These are phyloP conservation scores for Coemansia sp. DNA, from an alignment of 192 early-diverging fungal genomes.

Conservation along the genomic window DNA sequence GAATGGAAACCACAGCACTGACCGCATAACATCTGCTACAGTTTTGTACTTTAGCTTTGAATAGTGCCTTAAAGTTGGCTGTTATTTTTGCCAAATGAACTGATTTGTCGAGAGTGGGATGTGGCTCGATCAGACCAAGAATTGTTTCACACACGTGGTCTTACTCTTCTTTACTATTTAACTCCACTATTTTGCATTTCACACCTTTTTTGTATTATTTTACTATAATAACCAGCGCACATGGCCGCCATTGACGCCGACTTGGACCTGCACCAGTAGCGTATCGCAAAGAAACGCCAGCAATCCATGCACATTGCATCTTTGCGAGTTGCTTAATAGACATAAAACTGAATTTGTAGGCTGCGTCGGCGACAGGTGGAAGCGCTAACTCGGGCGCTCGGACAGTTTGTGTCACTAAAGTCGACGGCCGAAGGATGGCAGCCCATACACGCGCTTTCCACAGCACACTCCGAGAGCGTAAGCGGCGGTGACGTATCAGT, in stretches of 20 bases:
- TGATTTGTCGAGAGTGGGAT: too few species aligned
- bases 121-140: too few species aligned
- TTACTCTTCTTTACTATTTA: not conserved
- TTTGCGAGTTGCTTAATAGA: not conserved
- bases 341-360: slow-evolving; percentile 16
- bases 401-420: slow-evolving; percentile 46
- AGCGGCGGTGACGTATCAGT: slow-evolving; percentile 42
- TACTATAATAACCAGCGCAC: not conserved
- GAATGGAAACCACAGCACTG: not conserved
- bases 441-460: slow-evolving; percentile 12
- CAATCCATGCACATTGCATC: not conserved
- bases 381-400: slow-evolving; percentile 40
- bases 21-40: not conserved
- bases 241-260: slow-evolving; percentile 20
- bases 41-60: not conserved
- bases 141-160: too few species aligned
- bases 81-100: too few species aligned
- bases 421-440: slow-evolving; percentile 45
- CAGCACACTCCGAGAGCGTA: slow-evolving; percentile 6
- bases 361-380: slow-evolving; percentile 46
- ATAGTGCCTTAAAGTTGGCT: not conserved
- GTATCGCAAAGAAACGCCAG: slow-evolving; percentile 4
- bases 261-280: slow-evolving; percentile 41
- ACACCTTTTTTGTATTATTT: not conserved
- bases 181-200: not conserved